These are phyloP conservation scores for Arctium minus DNA, from an alignment of 129 eudicot species.

Conservation along the genomic window DNA sequence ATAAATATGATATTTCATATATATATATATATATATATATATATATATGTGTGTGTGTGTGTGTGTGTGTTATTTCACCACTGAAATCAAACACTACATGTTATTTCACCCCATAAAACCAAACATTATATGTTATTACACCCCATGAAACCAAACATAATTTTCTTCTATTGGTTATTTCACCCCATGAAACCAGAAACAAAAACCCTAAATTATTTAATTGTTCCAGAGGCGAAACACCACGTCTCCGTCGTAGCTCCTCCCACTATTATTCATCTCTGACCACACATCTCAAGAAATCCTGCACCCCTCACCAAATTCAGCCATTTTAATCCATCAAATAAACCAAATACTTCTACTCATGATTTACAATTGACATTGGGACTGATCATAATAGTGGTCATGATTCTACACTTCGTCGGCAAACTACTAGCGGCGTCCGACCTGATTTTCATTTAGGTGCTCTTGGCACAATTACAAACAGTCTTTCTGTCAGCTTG, in stretches of 20 bases:
- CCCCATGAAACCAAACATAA: too few species aligned
- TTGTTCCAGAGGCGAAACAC: conserved; percentile 12
- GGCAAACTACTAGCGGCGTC: conserved; percentile 38
- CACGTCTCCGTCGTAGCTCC: conserved; percentile 9
- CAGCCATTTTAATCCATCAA: background rate
- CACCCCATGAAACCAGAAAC: too few species aligned
- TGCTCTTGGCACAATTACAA: conserved; percentile 49
- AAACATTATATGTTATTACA: too few species aligned
- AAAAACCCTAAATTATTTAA: background rate
- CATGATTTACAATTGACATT: conserved; percentile 31
- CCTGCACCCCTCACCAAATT: background rate
- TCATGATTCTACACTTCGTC: conserved; percentile 34
- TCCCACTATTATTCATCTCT: background rate
- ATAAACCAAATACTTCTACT: background rate
- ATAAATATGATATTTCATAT: too few species aligned
- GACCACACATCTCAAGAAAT: conserved; percentile 12
- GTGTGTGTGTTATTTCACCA: too few species aligned
- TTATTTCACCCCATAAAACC: too few species aligned
- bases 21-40: too few species aligned
- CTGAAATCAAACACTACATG: too few species aligned
- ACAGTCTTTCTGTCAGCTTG: conserved; percentile 39
- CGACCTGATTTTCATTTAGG: conserved; percentile 7
- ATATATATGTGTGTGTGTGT: too few species aligned
- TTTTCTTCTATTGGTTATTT: too few species aligned
- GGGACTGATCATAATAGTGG: conserved; percentile 26